These are phyloP conservation scores for Candida boleticola DNA, from an alignment of 805 yeast genomes.

Conservation along the genomic window DNA sequence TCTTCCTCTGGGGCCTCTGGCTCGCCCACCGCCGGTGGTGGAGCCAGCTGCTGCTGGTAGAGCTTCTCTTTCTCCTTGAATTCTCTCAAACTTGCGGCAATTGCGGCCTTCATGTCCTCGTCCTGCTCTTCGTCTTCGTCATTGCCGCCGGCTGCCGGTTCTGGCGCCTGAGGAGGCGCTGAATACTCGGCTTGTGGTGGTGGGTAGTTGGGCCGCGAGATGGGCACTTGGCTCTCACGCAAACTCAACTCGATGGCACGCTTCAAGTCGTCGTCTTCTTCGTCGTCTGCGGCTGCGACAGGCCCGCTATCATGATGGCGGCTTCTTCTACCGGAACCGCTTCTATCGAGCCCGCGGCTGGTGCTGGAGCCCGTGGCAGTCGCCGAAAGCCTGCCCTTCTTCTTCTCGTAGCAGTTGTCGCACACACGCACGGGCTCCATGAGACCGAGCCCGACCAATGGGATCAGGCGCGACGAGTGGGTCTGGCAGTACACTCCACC, in stretches of 20 bases:
- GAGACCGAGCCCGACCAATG: conserved; percentile 82
- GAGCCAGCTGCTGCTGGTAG: conserved; percentile 9
- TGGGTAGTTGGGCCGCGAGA: conserved; percentile 5
- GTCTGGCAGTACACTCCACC: conserved; percentile 91
- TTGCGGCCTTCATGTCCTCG: conserved; percentile 89
- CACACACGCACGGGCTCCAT: conserved; percentile 90
- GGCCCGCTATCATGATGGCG: conserved; percentile 7
- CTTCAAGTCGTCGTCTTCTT: conserved; percentile 74
- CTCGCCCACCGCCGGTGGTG: not conserved
- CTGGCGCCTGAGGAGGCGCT: conserved; percentile 25
- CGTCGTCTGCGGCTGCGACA: conserved; percentile 25
- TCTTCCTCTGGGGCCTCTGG: conserved; percentile 1
- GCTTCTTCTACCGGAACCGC: not conserved
- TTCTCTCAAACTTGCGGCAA: conserved; percentile 85
- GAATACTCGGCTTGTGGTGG: conserved; percentile 16
- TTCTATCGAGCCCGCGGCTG: too few relatives aligned
- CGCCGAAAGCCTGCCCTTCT: not conserved
- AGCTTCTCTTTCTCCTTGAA: conserved; percentile 41
- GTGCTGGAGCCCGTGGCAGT: not conserved
- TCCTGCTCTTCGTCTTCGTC: conserved; percentile 61
- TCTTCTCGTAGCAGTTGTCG: conserved; percentile 76
- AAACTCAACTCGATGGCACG: conserved; percentile 79
- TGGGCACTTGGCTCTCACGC: conserved; percentile 43
- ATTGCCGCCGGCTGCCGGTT: conserved; percentile 15
- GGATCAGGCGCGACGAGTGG: conserved; percentile 72